Percentiles rank a stretch among this genome's conserved stretches.
Evolutionary conservation across 2,329 filamentous ascomycete species (phyloP).

Genomic region (Ophiocordyceps unilateralis): DNA sequence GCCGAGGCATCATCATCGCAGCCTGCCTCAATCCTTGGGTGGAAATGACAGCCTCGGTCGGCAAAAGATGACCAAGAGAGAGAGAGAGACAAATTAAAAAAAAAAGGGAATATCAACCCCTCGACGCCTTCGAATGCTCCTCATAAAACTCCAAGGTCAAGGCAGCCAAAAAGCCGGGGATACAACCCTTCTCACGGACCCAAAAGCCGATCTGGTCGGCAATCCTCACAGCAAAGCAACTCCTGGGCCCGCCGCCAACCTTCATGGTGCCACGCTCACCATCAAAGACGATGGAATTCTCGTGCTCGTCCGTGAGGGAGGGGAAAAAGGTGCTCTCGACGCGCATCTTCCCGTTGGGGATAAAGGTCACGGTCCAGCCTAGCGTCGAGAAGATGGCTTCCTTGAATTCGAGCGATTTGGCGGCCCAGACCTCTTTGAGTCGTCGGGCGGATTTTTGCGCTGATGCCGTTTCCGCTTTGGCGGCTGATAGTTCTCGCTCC

Average conservation of each 20-base stretch:
- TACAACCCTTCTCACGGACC: constrained; percentile 85
- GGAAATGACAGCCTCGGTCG: neutral
- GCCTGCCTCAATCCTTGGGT: no score
- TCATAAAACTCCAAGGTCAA: constrained; percentile 91
- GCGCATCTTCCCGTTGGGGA: constrained; percentile 91
- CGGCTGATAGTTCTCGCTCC: constrained; percentile 57
- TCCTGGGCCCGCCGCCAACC: constrained; percentile 76
- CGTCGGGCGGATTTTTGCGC: constrained; percentile 71
- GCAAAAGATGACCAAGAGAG: neutral
- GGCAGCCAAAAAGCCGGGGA: constrained; percentile 82
- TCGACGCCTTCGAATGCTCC: constrained; percentile 22
- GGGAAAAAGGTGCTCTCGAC: constrained; percentile 78
- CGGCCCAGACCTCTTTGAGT: constrained; percentile 81
- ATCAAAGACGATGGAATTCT: constrained; percentile 68
- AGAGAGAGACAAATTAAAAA: neutral
- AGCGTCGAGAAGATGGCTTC: constrained; percentile 84
- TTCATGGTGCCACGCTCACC: constrained; percentile 96
- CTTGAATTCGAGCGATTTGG: constrained; percentile 86
- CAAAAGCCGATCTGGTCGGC: constrained; percentile 81
- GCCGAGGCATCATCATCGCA: neutral
- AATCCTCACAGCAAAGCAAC: constrained; percentile 73
- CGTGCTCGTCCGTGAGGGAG: constrained; percentile 47
- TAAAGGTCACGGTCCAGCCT: constrained; percentile 88
- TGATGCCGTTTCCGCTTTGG: constrained; percentile 49
- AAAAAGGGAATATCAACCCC: neutral